Conservation (phyloP, 176 grass and related monocot species). For the Tuctoria greenei region DNA sequence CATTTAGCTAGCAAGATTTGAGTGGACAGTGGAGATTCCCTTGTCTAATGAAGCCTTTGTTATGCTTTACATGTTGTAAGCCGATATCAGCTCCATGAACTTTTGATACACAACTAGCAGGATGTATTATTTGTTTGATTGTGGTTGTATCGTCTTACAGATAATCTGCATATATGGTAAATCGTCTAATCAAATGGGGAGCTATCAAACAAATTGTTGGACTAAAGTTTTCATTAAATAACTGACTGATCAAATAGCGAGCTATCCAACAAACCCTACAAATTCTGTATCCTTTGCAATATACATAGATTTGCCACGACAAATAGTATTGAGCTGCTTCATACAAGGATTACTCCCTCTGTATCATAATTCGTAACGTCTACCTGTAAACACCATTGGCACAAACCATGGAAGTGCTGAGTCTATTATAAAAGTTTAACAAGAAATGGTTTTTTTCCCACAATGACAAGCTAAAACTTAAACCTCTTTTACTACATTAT, state of each 20-base stretch:
- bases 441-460: neutral
- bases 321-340: slow-evolving; percentile 3
- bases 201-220: too few species aligned
- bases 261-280: neutral
- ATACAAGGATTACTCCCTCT: neutral
- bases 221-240: neutral
- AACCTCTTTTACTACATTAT: neutral
- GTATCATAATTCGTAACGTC: neutral
- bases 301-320: slow-evolving; percentile 6
- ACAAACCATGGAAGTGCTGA: neutral
- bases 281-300: neutral
- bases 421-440: neutral
- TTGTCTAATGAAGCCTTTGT: neutral
- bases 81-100: too few species aligned
- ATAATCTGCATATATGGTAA: slow-evolving; percentile 3
- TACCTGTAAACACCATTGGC: neutral
- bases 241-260: neutral
- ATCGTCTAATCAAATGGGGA: neutral
- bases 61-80: too few species aligned
- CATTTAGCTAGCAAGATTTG: neutral
- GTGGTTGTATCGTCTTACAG: neutral
- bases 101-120: too few species aligned
- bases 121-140: too few species aligned
- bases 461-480: neutral
- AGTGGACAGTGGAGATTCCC: neutral